Conservation (phyloP, 768 basidiomycete genomes). For the Zangia roseola region DNA sequence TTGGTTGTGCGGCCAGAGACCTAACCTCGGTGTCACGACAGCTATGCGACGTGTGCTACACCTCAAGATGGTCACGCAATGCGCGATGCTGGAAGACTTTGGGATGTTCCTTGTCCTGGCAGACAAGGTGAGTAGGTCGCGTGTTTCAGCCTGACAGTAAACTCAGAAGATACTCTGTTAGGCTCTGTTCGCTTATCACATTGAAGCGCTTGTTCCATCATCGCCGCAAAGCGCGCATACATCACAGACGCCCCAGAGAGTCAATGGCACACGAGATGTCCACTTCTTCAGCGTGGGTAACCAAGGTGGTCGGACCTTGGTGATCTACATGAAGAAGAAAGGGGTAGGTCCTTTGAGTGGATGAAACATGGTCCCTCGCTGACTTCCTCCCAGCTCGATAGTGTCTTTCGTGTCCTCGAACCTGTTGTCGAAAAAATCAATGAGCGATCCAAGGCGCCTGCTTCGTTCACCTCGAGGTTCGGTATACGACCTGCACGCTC, state of each 20-base stretch:
- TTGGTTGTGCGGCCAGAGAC: background rate
- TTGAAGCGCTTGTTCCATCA: constrained; percentile 94
- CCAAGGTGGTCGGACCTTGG: constrained; percentile 81
- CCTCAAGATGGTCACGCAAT: constrained; percentile 90
- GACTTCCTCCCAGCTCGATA: constrained; percentile 56
- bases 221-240: constrained; percentile 65
- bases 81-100: constrained; percentile 94
- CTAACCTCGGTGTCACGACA: constrained; percentile 30
- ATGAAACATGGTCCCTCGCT: constrained; percentile 10
- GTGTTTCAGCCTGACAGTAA: background rate
- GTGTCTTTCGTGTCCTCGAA: constrained; percentile 96
- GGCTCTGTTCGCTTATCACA: constrained; percentile 91
- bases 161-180: constrained; percentile 24
- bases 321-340: constrained; percentile 96
- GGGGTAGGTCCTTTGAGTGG: constrained; percentile 44
- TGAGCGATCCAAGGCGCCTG: constrained; percentile 68
- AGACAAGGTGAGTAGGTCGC: constrained; percentile 60
- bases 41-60: constrained; percentile 93
- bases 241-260: constrained; percentile 82
- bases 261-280: constrained; percentile 89
- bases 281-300: constrained; percentile 95
- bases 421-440: constrained; percentile 91
- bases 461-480: constrained; percentile 68
- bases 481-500: constrained; percentile 78
- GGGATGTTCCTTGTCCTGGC: constrained; percentile 95